Conservation (phyloP, 768 basidiomycete species). For the Tulasnella sp. region DNA sequence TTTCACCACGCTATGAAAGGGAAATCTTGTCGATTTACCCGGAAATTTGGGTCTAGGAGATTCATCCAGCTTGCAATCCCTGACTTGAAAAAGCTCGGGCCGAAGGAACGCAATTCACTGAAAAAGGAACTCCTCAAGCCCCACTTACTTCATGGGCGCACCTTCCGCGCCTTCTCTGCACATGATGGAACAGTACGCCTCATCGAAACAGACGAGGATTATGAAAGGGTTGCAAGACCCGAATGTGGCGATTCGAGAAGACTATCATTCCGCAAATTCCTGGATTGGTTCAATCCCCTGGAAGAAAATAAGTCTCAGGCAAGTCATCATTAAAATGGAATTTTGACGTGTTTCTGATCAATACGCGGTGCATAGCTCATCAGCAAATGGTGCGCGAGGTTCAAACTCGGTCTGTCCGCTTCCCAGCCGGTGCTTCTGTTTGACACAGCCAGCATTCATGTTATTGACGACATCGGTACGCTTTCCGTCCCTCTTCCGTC, state of each 20-base stretch:
- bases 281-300: constrained; percentile 56
- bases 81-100: background rate
- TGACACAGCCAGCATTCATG: constrained; percentile 39
- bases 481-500: background rate
- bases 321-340: constrained; percentile 14
- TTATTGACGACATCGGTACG: constrained; percentile 52
- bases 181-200: constrained; percentile 57
- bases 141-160: constrained; percentile 52
- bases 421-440: constrained; percentile 56
- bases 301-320: constrained; percentile 52
- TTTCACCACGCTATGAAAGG: constrained; percentile 50
- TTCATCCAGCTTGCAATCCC: constrained; percentile 44
- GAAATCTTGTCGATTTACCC: constrained; percentile 54
- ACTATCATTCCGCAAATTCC: constrained; percentile 47
- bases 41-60: constrained; percentile 58
- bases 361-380: constrained; percentile 45
- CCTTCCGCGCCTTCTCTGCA: constrained; percentile 59
- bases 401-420: constrained; percentile 59
- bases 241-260: constrained; percentile 23
- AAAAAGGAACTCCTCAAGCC: constrained; percentile 49
- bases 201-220: constrained; percentile 52
- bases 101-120: constrained; percentile 25
- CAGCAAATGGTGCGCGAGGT: constrained; percentile 63
- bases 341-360: background rate
- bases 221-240: background rate